Evolutionary conservation across 495 filamentous ascomycete genomes (phyloP).

Genomic region (Podospora didyma): DNA sequence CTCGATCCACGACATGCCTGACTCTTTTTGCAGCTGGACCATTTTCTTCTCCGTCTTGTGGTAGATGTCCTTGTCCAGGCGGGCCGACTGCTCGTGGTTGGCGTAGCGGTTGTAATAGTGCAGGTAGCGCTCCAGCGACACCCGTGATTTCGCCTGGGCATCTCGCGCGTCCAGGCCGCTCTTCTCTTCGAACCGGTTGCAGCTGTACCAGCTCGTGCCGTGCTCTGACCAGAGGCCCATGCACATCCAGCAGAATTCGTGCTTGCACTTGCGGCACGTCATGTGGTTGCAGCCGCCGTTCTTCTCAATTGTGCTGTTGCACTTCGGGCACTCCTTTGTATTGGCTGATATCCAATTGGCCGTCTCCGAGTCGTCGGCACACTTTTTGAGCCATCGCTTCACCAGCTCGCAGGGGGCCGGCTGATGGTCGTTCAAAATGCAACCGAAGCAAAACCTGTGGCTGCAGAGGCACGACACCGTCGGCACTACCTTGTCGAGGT

Average conservation of each 20-base stretch:
- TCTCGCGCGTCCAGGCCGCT: conserved; percentile 85
- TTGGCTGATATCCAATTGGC: conserved; percentile 99
- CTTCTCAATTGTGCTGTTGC: conserved; percentile 96
- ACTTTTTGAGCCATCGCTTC: conserved; percentile 97
- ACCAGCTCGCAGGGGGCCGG: conserved; percentile 88
- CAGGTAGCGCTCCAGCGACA: conserved; percentile 87
- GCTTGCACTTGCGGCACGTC: conserved; percentile 97
- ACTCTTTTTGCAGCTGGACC: conserved; percentile 86
- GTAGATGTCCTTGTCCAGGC: conserved; percentile 93
- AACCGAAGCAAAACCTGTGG: conserved; percentile 94
- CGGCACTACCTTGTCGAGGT: conserved; percentile 78
- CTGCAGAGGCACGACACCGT: conserved; percentile 82
- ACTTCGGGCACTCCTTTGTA: conserved; percentile 96
- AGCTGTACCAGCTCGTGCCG: conserved; percentile 99
- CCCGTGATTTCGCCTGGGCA: conserved; percentile 83
- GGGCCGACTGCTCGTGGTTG: conserved; percentile 97
- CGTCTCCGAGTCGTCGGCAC: conserved; percentile 96
- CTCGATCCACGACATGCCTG: conserved; percentile 98
- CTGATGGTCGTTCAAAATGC: conserved; percentile 85
- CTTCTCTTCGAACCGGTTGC: conserved; percentile 94
- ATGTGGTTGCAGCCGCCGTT: conserved; percentile 99
- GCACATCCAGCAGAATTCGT: conserved; percentile 99
- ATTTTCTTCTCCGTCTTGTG: conserved; percentile 98
- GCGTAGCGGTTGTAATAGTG: conserved; percentile 99
- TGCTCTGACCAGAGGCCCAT: conserved; percentile 99